Conservation (phyloP, 2,329 filamentous ascomycete species). For the Tolypocladium tropicale region DNA sequence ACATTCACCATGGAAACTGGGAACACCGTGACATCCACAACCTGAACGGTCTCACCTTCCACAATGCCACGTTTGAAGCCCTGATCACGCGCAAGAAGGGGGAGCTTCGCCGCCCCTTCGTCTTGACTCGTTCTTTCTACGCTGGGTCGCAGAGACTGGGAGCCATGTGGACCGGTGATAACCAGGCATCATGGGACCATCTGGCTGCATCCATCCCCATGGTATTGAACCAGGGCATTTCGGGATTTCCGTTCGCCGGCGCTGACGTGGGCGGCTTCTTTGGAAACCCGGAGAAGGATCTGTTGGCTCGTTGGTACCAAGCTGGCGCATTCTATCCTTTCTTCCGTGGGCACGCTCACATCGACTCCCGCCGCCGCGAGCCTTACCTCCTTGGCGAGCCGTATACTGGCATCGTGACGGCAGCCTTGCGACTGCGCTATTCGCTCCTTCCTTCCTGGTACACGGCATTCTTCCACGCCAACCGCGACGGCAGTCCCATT, state of each 20-base stretch:
- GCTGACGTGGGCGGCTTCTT: conserved; percentile 98
- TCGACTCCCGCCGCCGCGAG: conserved; percentile 87
- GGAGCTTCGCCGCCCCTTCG: conserved; percentile 76
- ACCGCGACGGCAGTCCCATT: conserved; percentile 74
- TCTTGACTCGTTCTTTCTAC: conserved; percentile 87
- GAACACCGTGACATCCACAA: conserved; percentile 97
- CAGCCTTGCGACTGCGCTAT: conserved; percentile 82
- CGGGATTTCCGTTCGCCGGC: conserved; percentile 87
- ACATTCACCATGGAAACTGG: conserved; percentile 83
- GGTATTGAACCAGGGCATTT: conserved; percentile 84
- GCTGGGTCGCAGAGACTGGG: conserved; percentile 81
- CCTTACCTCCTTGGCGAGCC: conserved; percentile 82
- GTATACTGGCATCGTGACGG: conserved; percentile 75
- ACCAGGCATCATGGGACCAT: conserved; percentile 87
- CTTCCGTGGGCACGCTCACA: conserved; percentile 95
- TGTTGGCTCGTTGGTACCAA: conserved; percentile 93
- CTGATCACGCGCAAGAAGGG: conserved; percentile 77
- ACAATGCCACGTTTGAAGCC: conserved; percentile 87
- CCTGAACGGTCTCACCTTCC: conserved; percentile 86
- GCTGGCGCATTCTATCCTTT: conserved; percentile 95
- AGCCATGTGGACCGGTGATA: conserved; percentile 99
- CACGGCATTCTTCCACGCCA: conserved; percentile 88
- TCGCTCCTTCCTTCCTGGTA: conserved; percentile 89
- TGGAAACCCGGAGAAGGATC: conserved; percentile 86
- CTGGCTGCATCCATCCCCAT: conserved; percentile 85